phyloP scores from a whole-genome alignment of 305 asterid genomes.

The Fraxinus baroniana region DNA sequence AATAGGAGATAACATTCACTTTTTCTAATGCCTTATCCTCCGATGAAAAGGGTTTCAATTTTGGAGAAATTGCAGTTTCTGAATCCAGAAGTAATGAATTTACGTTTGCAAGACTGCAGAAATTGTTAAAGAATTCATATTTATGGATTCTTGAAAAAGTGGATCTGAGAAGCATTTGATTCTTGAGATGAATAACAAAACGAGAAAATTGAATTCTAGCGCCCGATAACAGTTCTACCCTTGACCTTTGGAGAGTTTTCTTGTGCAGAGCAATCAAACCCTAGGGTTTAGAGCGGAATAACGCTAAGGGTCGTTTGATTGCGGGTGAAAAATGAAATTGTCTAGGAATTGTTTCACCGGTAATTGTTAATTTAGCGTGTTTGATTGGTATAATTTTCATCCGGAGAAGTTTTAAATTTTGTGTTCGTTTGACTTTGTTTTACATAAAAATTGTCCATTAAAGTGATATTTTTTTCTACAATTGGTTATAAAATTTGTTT shows the following conservation, averaged over 20 bases:
- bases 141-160: neutral
- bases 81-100: neutral
- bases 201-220: neutral
- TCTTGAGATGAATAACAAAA: neutral
- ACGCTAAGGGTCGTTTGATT: no score
- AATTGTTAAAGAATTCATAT: conserved; percentile 2
- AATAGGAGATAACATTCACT: conserved; percentile 14
- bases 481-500: no score
- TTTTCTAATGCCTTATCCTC: neutral
- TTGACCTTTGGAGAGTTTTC: neutral
- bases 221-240: neutral
- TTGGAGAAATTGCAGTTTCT: neutral
- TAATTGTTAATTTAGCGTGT: no score
- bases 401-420: no score
- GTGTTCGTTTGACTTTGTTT: no score
- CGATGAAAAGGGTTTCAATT: neutral
- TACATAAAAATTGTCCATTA: no score
- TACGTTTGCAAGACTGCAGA: conserved; percentile 7
- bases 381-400: no score
- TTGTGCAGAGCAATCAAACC: neutral
- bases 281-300: neutral
- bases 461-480: no score
- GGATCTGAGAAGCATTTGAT: conserved; percentile 13
- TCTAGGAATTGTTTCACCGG: no score
- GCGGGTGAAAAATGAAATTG: no score